Conservation (phyloP, 352 stramenopile species). For the Phytopythium mirpurense region DNA sequence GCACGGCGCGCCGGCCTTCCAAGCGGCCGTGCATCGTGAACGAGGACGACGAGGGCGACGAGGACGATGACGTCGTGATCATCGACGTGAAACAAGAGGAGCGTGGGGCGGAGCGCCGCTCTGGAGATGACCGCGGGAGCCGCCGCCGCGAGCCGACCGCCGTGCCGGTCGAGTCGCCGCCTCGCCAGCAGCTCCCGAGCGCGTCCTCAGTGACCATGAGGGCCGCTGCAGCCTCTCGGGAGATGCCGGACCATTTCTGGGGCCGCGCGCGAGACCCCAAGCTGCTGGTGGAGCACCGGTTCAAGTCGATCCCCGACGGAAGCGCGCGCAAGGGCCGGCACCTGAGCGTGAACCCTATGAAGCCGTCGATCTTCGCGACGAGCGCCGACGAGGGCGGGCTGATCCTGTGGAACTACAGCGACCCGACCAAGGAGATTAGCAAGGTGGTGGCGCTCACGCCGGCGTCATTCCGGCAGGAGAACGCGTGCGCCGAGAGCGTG, state of each 20-base stretch:
- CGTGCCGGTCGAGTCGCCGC: constrained; percentile 25
- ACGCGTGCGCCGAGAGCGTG: constrained; percentile 63
- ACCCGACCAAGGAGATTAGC: constrained; percentile 47
- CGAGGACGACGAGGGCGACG: constrained; percentile 53
- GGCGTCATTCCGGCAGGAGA: constrained; percentile 57
- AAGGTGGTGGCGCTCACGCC: constrained; percentile 58
- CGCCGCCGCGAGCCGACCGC: constrained; percentile 9
- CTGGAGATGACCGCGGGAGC: constrained; percentile 9
- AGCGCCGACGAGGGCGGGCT: constrained; percentile 75
- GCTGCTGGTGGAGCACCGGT: constrained; percentile 61
- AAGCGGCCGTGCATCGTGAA: constrained; percentile 64
- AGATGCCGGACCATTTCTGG: constrained; percentile 75
- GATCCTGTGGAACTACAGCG: constrained; percentile 75
- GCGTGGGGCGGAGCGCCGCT: constrained; percentile 3
- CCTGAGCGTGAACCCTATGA: constrained; percentile 70
- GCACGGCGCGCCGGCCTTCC: constrained; percentile 18
- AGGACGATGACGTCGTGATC: constrained; percentile 49
- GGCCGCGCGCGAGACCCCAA: constrained; percentile 56
- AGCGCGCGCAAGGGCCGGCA: constrained; percentile 66
- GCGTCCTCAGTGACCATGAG: too few species aligned
- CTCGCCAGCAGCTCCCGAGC: background rate
- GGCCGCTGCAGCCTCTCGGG: background rate
- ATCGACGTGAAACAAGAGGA: constrained; percentile 45
- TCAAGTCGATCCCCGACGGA: constrained; percentile 52
- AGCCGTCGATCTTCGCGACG: constrained; percentile 69